Evolutionary conservation across 1,139 yeast genomes (phyloP), one percentile per base, ranked within the genome.

Genomic region (Hansenula sp.): DNA sequence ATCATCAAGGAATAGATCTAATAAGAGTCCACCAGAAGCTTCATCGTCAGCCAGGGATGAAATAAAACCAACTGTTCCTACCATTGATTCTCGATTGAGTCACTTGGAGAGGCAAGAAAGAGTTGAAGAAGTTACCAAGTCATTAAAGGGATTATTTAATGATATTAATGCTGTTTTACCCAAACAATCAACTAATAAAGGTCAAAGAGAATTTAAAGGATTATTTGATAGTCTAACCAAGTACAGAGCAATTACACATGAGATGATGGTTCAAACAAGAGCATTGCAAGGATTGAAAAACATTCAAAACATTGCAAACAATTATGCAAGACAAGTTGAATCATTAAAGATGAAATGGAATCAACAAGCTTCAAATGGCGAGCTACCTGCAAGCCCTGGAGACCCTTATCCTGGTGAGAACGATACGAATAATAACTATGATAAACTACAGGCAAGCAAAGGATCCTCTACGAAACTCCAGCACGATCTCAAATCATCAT

Each of bases 181-280:
- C 5, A 15, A 15, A 30, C 15, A 9, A 19, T 18, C 19, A n/a
- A 15, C 19, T 8, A 15, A 16, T n/a, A 37, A 21, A 21, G 30
- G 7, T 4, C 34, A 24, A 18, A 19, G 9, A 15, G 17, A 19
- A 24, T 21, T 37, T 4, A 16, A 15, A 5, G 34, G 29, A 4
- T 31, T 15, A 3, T 19, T 37, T 30, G 12, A 30, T 10, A 11
- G 9, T 21, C 21, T 37, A 24, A 5, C 4, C 3, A 30, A 37
- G 16, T 37, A 13, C 21, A 30, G 40, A 30, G 40, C 40, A 4
- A 37, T 37, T 37, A 18, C n/a, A n/a, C 7, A 30, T 10, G 13
- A 12, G 3, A 37, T 37, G 1, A 30, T 15, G 13, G 13, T 16
- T 3, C 21, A 11, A 9, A 7, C 40, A 21, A 37, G 17, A 5